These are phyloP conservation scores for Exidia glandulosa DNA, from an alignment of 768 basidiomycete genomes.

Conservation along the genomic window DNA sequence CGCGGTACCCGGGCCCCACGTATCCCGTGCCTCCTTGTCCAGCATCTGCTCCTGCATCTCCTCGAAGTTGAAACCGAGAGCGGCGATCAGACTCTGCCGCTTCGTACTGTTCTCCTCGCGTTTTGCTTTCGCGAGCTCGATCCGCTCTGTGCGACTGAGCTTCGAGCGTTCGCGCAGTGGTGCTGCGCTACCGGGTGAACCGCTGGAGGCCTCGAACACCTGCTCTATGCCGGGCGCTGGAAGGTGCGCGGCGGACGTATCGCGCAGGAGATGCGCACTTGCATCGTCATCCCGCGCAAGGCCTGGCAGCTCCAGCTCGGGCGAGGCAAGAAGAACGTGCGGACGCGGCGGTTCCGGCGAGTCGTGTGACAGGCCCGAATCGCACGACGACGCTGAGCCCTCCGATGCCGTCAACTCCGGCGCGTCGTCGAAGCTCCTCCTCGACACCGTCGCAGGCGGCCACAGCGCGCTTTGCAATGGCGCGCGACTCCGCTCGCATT, in stretches of 20 bases:
- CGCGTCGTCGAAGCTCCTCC: background rate
- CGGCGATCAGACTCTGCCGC: constrained; percentile 9
- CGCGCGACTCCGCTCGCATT: constrained; percentile 72
- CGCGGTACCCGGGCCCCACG: constrained; percentile 64
- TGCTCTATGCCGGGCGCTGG: constrained; percentile 65
- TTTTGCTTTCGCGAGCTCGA: constrained; percentile 42
- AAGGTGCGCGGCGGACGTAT: constrained; percentile 40
- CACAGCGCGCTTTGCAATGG: constrained; percentile 46
- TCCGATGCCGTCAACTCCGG: background rate
- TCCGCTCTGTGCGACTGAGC: constrained; percentile 65
- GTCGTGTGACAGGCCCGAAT: background rate
- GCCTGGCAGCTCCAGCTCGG: background rate
- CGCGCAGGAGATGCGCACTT: constrained; percentile 40
- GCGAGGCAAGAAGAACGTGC: background rate
- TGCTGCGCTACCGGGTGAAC: constrained; percentile 19
- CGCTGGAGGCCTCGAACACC: constrained; percentile 66
- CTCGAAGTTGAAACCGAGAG: constrained; percentile 15
- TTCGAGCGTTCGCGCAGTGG: constrained; percentile 47
- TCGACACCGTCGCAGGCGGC: constrained; percentile 21
- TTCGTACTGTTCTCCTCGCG: constrained; percentile 30
- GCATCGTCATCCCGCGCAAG: constrained; percentile 37
- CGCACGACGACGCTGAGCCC: background rate
- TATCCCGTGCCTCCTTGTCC: background rate
- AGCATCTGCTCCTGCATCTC: constrained; percentile 2
- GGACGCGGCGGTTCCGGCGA: background rate